A percentile compares a stretch with the other conserved stretches of the same genome.
These are phyloP conservation scores for Zygoascus biomembranicola DNA, from an alignment of 805 yeast species.

Conservation along the genomic window DNA sequence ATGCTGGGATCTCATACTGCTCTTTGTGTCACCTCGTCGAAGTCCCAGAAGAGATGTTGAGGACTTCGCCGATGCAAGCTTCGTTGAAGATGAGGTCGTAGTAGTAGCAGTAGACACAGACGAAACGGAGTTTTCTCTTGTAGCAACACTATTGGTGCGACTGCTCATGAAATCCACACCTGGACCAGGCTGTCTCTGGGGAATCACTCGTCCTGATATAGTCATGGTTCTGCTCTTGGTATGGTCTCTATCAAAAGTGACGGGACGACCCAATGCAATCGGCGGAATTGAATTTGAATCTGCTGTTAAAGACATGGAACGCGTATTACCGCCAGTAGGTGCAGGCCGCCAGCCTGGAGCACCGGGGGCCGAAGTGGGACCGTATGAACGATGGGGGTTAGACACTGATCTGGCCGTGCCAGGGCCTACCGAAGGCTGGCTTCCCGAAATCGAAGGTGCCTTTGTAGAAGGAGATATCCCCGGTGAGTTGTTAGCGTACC, in stretches of 20 bases:
- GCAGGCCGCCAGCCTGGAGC: background rate
- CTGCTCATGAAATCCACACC: slow-evolving; percentile 1
- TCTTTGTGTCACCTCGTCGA: slow-evolving; percentile 3
- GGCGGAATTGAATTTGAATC: background rate
- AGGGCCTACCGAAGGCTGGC: background rate
- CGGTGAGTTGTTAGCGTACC: background rate
- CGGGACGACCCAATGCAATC: background rate
- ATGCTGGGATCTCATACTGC: slow-evolving; percentile 10
- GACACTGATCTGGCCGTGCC: background rate
- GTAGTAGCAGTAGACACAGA: slow-evolving; percentile 10
- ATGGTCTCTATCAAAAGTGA: background rate
- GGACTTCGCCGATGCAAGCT: slow-evolving; percentile 4
- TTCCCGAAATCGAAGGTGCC: background rate
- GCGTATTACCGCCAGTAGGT: background rate
- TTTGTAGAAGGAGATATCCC: background rate
- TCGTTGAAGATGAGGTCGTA: background rate
- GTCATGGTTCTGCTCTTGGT: slow-evolving; percentile 12
- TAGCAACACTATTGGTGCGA: background rate
- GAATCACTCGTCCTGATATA: slow-evolving; percentile 20
- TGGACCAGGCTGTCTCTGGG: slow-evolving; percentile 13
- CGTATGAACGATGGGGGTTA: background rate
- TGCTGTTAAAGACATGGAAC: background rate
- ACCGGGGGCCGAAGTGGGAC: background rate
- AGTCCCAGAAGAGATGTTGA: slow-evolving; percentile 5
- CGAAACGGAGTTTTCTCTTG: background rate